Evolutionary conservation across 768 basidiomycete genomes (phyloP), one percentile per base, ranked within the genome.

Genomic region (Nevesoporus exiguus): DNA sequence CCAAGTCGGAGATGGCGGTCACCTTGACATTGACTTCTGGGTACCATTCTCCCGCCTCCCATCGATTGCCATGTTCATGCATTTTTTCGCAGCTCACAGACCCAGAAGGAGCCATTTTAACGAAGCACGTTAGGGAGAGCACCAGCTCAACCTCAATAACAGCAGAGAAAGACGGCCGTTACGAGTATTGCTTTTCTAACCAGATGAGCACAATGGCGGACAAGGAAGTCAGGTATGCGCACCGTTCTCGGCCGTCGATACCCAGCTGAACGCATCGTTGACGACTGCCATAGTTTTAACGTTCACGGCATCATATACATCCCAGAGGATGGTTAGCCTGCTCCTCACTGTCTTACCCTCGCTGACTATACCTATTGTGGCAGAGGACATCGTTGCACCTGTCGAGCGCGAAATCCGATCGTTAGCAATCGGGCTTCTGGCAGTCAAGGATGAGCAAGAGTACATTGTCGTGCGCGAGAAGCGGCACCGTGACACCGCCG

Each of bases 381-480:
- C 40, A 67, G 61, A 69, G 81, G 91, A 92, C 61, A 79, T 86
- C 17, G 90, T 96, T 54, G 95, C 96, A 10, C 97, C 97, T 7
- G 92, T 99, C 47, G 97, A 99, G 70, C 85, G 89, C 53, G 96
- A 98, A 78, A 95, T 98, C 58, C 86, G 97, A 22, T 75, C 81
- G 29, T 75, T 99, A 25, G 84, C 91, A 14, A 82, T 83, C 50
- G 93, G 88, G 9, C 74, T 98, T 46, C 81, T 88, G 52, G 75
- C 90, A 10, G 94, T 99, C 60, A 98, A 98, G 75, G 97, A 99
- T 66, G 97, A 99, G 70, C 96, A 98, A 69, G 97, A 98, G 72
- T 99, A 99, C 73, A 94, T 99, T 58, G 90, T 96, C 30, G 86
- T 98, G 27, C 82, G 97, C 47, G 97, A 99, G 72, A 80, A 81